phyloP scores from a whole-genome alignment of 805 yeast genomes.

The Ascoidea tarda region DNA sequence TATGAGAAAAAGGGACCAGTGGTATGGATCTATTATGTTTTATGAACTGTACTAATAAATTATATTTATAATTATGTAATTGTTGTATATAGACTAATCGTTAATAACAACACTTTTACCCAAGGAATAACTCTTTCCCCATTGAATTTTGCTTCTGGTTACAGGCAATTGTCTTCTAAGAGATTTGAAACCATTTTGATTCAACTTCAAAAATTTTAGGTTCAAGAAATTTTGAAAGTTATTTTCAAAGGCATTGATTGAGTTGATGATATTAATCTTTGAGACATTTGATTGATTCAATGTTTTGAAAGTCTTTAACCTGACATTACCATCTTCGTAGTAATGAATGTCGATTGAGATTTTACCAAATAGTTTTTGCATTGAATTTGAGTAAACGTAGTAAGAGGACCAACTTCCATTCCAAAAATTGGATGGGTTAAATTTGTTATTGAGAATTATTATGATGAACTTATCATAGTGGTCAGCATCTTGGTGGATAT shows the following conservation, averaged over 20 bases:
- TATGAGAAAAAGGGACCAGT: neutral
- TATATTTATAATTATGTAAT: neutral
- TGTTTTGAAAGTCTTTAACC: constrained; percentile 34
- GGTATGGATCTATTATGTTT: neutral
- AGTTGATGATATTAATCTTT: constrained; percentile 20
- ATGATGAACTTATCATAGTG: constrained; percentile 17
- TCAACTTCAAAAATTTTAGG: constrained; percentile 51
- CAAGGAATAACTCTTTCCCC: constrained; percentile 85
- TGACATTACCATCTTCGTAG: constrained; percentile 92
- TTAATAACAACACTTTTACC: constrained; percentile 50
- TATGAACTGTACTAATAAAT: too few relatives aligned
- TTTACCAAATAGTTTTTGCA: constrained; percentile 30
- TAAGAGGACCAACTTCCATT: constrained; percentile 80
- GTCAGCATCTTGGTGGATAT: neutral
- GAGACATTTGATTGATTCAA: constrained; percentile 6
- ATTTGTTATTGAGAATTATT: constrained; percentile 55
- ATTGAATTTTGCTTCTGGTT: constrained; percentile 79
- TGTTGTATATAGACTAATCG: neutral
- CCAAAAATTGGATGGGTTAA: constrained; percentile 68
- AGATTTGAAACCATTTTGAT: constrained; percentile 69
- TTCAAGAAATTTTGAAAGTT: constrained; percentile 45
- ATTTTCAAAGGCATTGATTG: constrained; percentile 44
- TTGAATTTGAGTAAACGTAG: constrained; percentile 29
- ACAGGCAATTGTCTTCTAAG: constrained; percentile 87
- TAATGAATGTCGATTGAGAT: constrained; percentile 72